A percentile compares a stretch with the other conserved stretches of the same genome.
Evolutionary conservation across 108 stramenopile species (phyloP).

Genomic region (Poteriospumella lacustris): DNA sequence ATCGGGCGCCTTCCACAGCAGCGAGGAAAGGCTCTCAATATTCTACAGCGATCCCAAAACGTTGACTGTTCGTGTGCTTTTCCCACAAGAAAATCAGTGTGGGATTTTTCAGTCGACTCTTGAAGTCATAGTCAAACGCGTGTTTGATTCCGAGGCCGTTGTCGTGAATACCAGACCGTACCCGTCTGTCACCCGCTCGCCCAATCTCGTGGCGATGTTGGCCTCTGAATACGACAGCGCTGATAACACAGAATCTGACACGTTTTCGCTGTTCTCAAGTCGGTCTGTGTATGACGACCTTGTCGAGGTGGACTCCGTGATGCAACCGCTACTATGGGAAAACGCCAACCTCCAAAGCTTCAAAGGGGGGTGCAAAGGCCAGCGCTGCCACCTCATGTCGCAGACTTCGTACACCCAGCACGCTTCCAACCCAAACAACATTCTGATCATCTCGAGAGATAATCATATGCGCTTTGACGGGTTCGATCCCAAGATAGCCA

Average conservation of each 20-base stretch:
- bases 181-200: background rate
- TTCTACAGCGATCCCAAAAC: background rate
- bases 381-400: constrained; percentile 9
- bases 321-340: constrained; percentile 17
- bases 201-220: background rate
- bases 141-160: background rate
- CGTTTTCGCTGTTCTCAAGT: background rate
- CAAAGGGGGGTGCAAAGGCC: background rate
- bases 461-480: background rate
- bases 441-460: background rate
- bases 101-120: background rate
- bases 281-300: background rate
- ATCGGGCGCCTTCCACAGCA: background rate
- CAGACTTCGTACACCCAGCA: constrained; percentile 5
- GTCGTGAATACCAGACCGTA: background rate
- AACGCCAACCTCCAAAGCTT: background rate
- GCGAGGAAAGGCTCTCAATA: constrained; percentile 2
- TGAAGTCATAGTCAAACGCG: background rate
- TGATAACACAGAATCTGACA: background rate
- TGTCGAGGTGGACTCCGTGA: background rate
- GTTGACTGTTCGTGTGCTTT: background rate
- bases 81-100: background rate
- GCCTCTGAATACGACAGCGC: background rate
- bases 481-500: background rate
- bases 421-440: background rate